phyloP scores from a whole-genome alignment of 257 asterid species.

The Solanum acaule region DNA sequence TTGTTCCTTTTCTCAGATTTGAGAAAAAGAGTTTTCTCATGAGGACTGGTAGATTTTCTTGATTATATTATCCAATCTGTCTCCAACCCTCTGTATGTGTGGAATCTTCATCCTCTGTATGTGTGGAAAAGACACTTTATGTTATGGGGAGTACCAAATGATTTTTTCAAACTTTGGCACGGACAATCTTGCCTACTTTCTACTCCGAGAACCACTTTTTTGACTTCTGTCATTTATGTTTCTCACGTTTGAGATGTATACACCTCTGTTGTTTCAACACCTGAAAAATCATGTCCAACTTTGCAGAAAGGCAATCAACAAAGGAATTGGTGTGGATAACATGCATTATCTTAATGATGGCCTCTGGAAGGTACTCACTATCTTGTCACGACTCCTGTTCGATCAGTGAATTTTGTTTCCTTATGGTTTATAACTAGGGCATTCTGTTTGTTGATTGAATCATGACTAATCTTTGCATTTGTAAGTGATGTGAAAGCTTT shows the following conservation, averaged over 20 bases:
- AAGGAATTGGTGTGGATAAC: conserved; percentile 96
- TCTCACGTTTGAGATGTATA: neutral
- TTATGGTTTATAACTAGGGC: neutral
- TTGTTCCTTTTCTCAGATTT: neutral
- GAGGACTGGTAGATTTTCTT: neutral
- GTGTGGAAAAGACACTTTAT: neutral
- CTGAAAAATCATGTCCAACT: neutral
- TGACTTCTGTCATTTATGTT: neutral
- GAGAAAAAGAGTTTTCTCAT: neutral
- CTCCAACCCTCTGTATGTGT: neutral
- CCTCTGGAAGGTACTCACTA: conserved; percentile 83
- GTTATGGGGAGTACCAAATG: neutral
- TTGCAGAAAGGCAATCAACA: conserved; percentile 71
- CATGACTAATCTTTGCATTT: neutral
- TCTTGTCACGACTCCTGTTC: neutral
- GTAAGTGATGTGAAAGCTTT: neutral
- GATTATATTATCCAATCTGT: neutral
- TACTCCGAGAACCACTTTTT: neutral
- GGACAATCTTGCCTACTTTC: neutral
- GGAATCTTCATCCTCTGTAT: neutral
- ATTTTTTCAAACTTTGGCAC: neutral
- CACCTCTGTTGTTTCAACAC: neutral
- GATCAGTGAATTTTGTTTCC: neutral
- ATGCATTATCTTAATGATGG: conserved; percentile 99
- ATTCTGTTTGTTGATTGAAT: neutral